Evolutionary conservation across 2,329 filamentous ascomycete species (phyloP).

Genomic region (Trichoderma cornu-damae): DNA sequence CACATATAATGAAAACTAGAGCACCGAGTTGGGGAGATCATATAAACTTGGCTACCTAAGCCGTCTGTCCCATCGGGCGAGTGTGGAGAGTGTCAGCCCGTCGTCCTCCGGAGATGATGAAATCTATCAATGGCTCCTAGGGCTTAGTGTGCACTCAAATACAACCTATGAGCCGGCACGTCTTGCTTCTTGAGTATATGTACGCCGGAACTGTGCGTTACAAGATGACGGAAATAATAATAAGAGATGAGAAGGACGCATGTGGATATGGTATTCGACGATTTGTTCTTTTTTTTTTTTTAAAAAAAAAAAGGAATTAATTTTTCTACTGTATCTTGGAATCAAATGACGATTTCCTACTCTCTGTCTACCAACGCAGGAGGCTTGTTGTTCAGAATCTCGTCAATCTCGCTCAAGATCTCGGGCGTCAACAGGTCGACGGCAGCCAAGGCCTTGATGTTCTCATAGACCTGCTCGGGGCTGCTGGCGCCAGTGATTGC

Average conservation of each 20-base stretch:
- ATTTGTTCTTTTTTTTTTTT: not conserved
- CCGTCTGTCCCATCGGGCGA: conserved; percentile 9
- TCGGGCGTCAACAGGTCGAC: conserved; percentile 55
- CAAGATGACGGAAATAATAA: not conserved
- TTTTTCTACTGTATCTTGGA: no score
- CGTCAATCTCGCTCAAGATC: conserved; percentile 56
- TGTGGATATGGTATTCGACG: no score
- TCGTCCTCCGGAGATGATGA: conserved; percentile 1
- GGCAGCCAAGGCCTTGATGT: conserved; percentile 47
- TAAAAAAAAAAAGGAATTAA: no score
- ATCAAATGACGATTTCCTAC: conserved; percentile 19
- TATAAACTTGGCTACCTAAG: conserved; percentile 30
- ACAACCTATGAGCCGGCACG: not conserved
- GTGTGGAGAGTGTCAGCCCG: not conserved
- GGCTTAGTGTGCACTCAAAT: no score
- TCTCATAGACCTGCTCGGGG: conserved; percentile 56
- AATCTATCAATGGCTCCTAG: conserved; percentile 3
- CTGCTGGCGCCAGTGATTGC: conserved; percentile 58
- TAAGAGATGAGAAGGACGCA: no score
- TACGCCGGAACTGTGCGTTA: not conserved
- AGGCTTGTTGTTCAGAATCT: conserved; percentile 55
- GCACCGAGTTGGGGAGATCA: no score
- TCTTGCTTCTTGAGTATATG: no score
- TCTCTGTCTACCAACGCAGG: conserved; percentile 37
- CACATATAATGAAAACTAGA: conserved; percentile 37